Base-by-base conservation (phyloP, 1,284 basidiomycete genomes). In the Moesziomyces aphidis region DNA sequence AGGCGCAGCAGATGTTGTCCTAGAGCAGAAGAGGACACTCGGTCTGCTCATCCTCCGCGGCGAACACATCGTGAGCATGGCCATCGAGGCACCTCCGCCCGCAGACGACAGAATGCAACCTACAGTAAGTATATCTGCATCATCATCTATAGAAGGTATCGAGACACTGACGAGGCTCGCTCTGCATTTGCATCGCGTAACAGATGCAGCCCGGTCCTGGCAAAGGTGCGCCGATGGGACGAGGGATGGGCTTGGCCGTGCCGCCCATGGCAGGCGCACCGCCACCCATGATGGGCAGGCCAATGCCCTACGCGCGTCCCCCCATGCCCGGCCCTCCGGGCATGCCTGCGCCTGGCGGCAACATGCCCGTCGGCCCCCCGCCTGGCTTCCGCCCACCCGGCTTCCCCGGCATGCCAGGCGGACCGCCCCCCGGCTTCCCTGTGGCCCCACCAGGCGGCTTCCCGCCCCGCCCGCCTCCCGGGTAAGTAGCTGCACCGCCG, bases 31-130 rank as follows among this genome's bases (percentile, higher is more conserved):
- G 87, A 90, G 97, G 64, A 91, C 94, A 0, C 89, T 99, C 26
- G 97, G 97, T 24, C 89, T 99, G 43, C 94, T 99, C 59, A 98
- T 99, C 82, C 87, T 99, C 76, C 90, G 97, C 66, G 97, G 97
- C 67, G 97, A 99, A 86, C 94, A 93, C 1, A 93, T 99, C 50
- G 96, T 99, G 81, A 95, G 93, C 81, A 88, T 99, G 78, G 92
- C 90, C 69, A 94, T 98, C 24, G 97, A 98, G 85, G 96, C 95
- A 4, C 96, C 96, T 3, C 97, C 97, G 47, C 95, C 97, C 5
- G 89, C 91, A 19, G 90, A 91, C n/a, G 92, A 95, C 60, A 92
- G 93, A 21, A 91, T 93, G 81, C 95, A 95, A 85, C 92, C 93
- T 86, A 91, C 90, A 80, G 89, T 74, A 54, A 67, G 68, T 67